Base-by-base conservation (phyloP, 2,329 filamentous ascomycete species). In the Neonectria neomacrospora region DNA sequence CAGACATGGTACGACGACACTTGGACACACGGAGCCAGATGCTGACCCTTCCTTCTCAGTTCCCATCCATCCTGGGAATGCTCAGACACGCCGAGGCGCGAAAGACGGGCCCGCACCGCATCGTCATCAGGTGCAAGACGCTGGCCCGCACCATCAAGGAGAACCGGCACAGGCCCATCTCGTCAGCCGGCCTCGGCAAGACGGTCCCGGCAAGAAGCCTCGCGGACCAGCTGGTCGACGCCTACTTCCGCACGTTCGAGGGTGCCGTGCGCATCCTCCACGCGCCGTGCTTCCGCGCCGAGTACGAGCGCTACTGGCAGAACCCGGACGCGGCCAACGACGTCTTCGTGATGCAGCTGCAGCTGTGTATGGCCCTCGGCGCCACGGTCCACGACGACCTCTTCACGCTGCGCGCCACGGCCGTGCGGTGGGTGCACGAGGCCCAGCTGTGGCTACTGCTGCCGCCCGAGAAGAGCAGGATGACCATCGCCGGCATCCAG, bases 261-360 rank as follows among this genome's bases (percentile, higher is more conserved):
- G 83, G 84, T 1, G 82, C 85, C 16, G 81, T 86, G 64, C 82
- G 88, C 3, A 80, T 90, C 23, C 61, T 90, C 9, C 85, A 90
- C 71, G 72, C 86, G 1, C 87, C 87, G 0, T 83, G 82, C 0
- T 90, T 90, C 65, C 77, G 80, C 47, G 77, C 78, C 11, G 83
- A 87, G 32, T 90, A 89, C 67, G 78, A 80, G 10, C 69, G 73
- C 3, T 85, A 83, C 71, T 86, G 83, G 83, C 74, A 79, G 32
- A 78, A 80, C 16, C 79, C 80, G 0, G 67, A 74, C 20, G 74
- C 75, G 0, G 76, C 79, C 2, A 82, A 78, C 30, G 71, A 77
- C 16, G 74, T 77, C 7, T 87, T 87, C 68, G 56, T 85, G 9
- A 79, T 87, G n/a, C 83, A 84, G 58, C 73, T 87, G 34, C 84